Percentiles rank a stretch among this genome's conserved stretches.
phyloP scores from a whole-genome alignment of 106 monocot species.

The Allium cepa region DNA sequence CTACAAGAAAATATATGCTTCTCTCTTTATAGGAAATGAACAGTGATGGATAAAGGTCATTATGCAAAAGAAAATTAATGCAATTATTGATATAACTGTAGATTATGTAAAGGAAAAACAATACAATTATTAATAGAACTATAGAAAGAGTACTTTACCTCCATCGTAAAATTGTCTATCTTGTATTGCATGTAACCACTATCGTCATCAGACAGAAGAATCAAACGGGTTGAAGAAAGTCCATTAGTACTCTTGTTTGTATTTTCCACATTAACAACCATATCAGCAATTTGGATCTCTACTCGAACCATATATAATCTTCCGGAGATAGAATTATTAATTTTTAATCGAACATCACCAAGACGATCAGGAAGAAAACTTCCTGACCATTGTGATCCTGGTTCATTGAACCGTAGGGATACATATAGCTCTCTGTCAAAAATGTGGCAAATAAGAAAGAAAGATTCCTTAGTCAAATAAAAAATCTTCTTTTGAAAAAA shows the following conservation, averaged over 20 bases:
- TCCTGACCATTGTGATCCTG: slow-evolving; percentile 90
- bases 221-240: slow-evolving; percentile 55
- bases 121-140: no score
- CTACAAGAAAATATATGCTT: no score
- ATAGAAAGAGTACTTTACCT: slow-evolving; percentile 37
- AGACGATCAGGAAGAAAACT: slow-evolving; percentile 87
- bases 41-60: no score
- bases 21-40: no score
- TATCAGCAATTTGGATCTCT: slow-evolving; percentile 83
- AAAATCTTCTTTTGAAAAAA: no score
- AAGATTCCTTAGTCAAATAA: no score
- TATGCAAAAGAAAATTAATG: no score
- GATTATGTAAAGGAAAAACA: no score
- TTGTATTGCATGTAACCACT: slow-evolving; percentile 94
- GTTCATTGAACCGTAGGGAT: slow-evolving; percentile 72
- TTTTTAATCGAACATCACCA: slow-evolving; percentile 89
- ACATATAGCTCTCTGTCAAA: slow-evolving; percentile 75
- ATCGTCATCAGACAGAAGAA: slow-evolving; percentile 88
- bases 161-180: slow-evolving; percentile 96
- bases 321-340: slow-evolving; percentile 80
- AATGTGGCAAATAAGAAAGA: neutral
- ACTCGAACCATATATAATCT: slow-evolving; percentile 70
- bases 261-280: slow-evolving; percentile 23
- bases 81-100: no score
- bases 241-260: slow-evolving; percentile 27